phyloP scores from a whole-genome alignment of 352 stramenopile species.

The Phytophthora chlamydospora region DNA sequence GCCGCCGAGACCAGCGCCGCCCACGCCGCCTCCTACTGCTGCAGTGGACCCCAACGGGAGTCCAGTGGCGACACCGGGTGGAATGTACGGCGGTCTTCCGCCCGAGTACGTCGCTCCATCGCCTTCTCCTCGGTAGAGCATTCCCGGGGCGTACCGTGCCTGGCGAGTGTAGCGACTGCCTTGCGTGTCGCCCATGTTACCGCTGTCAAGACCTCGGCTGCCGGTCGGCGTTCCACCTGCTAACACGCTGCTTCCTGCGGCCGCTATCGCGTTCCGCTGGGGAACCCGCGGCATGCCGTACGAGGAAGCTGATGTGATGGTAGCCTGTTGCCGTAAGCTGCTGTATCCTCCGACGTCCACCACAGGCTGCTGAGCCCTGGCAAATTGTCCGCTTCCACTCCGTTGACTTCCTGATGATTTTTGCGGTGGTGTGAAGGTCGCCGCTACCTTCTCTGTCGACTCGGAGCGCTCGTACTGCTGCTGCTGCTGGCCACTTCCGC shows the following conservation, averaged over 20 bases:
- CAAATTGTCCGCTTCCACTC: constrained; percentile 50
- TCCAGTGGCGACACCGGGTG: constrained; percentile 24
- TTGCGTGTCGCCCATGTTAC: constrained; percentile 47
- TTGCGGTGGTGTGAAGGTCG: constrained; percentile 63
- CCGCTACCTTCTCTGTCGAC: constrained; percentile 41
- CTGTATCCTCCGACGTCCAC: constrained; percentile 48
- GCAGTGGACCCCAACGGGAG: constrained; percentile 49
- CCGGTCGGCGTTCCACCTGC: constrained; percentile 61
- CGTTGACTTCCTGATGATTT: constrained; percentile 52
- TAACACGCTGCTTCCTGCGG: constrained; percentile 70
- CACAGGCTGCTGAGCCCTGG: constrained; percentile 60
- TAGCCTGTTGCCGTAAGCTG: constrained; percentile 44
- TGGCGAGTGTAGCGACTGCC: constrained; percentile 82
- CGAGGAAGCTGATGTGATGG: constrained; percentile 17
- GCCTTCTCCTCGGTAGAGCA: constrained; percentile 57
- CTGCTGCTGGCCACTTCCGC: constrained; percentile 50
- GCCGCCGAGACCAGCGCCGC: constrained; percentile 45
- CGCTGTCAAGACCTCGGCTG: constrained; percentile 53
- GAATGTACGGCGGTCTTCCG: constrained; percentile 56
- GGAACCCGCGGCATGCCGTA: constrained; percentile 57
- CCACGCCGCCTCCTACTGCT: constrained; percentile 52
- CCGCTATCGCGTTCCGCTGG: constrained; percentile 74
- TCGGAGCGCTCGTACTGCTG: constrained; percentile 56
- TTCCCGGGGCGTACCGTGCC: constrained; percentile 76
- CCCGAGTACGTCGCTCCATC: constrained; percentile 66